Evolutionary conservation across 495 filamentous ascomycete species (phyloP).

Genomic region (Recurvomyces mirabilis): DNA sequence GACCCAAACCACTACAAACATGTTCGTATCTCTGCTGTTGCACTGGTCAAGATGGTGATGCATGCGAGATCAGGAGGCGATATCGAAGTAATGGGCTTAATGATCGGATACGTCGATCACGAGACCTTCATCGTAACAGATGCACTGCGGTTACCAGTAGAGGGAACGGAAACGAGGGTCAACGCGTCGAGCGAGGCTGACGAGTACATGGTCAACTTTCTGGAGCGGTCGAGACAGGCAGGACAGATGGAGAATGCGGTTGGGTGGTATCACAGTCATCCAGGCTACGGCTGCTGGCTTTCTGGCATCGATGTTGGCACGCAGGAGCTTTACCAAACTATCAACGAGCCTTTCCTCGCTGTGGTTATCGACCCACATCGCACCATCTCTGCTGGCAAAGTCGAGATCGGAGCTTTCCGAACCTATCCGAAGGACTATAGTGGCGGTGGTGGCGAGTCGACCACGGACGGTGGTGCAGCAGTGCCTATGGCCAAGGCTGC

Average conservation of each 20-base stretch:
- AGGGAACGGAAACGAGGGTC: conserved; percentile 94
- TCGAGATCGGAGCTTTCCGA: conserved; percentile 94
- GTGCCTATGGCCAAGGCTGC: conserved; percentile 87
- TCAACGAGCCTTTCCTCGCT: conserved; percentile 82
- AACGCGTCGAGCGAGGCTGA: conserved; percentile 92
- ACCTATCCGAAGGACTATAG: conserved; percentile 76
- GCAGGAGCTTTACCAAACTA: conserved; percentile 68
- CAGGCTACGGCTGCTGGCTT: conserved; percentile 97
- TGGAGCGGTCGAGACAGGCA: conserved; percentile 58
- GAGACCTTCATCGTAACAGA: conserved; percentile 87
- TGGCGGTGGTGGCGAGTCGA: conserved; percentile 26
- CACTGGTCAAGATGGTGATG: conserved; percentile 98
- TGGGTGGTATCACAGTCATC: conserved; percentile 97
- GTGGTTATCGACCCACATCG: conserved; percentile 96
- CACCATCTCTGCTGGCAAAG: conserved; percentile 86
- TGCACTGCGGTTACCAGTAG: conserved; percentile 86
- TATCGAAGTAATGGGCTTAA: conserved; percentile 94
- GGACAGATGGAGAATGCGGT: conserved; percentile 79
- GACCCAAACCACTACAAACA: conserved; percentile 85
- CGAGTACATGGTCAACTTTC: conserved; percentile 89
- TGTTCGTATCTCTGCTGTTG: conserved; percentile 85
- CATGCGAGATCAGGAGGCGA: conserved; percentile 87
- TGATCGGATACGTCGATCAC: conserved; percentile 87
- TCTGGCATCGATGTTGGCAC: conserved; percentile 91
- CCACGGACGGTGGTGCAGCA: conserved; percentile 49